Base-by-base conservation (phyloP, 2,329 filamentous ascomycete species). In the Paramyrothecium sp. region DNA sequence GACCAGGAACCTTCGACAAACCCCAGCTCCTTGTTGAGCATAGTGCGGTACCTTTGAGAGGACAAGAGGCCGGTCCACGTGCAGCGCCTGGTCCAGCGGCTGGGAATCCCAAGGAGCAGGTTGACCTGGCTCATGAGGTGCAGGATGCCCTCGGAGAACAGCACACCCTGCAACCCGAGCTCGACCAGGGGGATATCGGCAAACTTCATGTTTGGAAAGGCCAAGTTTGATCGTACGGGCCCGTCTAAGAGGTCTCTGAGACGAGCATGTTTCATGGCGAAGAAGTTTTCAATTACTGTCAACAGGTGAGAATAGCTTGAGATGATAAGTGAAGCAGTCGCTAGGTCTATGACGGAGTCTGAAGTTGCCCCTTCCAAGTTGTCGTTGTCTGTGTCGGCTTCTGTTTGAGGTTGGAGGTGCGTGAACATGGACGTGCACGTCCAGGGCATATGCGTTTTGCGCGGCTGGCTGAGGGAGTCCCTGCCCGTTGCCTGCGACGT, bases 271-370 rank as follows among this genome's bases (percentile, higher is more conserved):
- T 63, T 56, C 19, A 67, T 60, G 12, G 58, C 58, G 47, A 67
- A 51, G 5, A 65, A 23, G 22, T 64, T 51, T 21, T 71, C 70
- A 17, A 69, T 60, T 52, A 66, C 61, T 10, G 60, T 60, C 53
- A 66, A 10, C 26, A 30, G 26, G 26, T 58, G 23, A 69, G 56
- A 23, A 71, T 68, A 70, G 51, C 68, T 71, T 7, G 69, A 72
- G 51, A 69, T 65, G 44, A 69, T 59, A 21, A 68, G 60, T 26
- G 70, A 61, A 49, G 68, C 64, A 2, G 67, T 68, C 0, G 69
- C 58, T 1, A 64, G 61, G 55, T 69, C 68, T 19, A 64, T 61
- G 7, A 54, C 60, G 13, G 56, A 55, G 53, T 58, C 50, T 51
- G 26, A 46, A 10, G 51, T 20, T 19, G 44, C 54, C 12, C 10